Conservation (phyloP, 805 yeast genomes). For the Vanderwaltozyma tropicalis region DNA sequence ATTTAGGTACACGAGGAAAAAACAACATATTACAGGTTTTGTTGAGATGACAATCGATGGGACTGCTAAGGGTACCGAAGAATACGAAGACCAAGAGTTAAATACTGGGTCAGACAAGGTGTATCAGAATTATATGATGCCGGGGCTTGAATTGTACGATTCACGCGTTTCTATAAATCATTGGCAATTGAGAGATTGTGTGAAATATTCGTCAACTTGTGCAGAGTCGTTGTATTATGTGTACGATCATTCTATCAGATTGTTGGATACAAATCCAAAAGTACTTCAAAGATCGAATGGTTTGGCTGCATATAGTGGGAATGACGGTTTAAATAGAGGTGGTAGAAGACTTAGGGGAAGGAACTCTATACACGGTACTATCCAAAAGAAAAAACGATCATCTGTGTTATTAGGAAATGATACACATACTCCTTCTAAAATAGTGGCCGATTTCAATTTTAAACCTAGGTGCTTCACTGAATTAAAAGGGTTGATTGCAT, state of each 20-base stretch:
- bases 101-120: conserved; percentile 23
- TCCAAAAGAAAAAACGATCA: background rate
- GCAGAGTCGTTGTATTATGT: conserved; percentile 48
- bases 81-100: conserved; percentile 15
- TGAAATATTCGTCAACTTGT: conserved; percentile 38
- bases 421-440: conserved; percentile 18
- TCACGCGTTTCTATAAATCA: conserved; percentile 33
- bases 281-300: background rate
- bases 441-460: conserved; percentile 44
- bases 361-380: background rate
- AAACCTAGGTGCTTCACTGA: conserved; percentile 64
- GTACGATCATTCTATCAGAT: conserved; percentile 41
- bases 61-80: conserved; percentile 4
- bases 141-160: conserved; percentile 23
- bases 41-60: conserved; percentile 3
- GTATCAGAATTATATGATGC: conserved; percentile 26
- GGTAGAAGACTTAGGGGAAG: background rate
- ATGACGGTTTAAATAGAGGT: background rate
- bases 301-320: background rate
- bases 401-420: background rate
- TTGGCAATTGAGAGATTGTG: conserved; percentile 77
- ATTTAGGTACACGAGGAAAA: no score
- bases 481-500: conserved; percentile 40
- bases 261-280: conserved; percentile 30
- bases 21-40: no score